Evolutionary conservation across 2,329 filamentous ascomycete species (phyloP).

Genomic region (Pyrenophora tritici-repentis): DNA sequence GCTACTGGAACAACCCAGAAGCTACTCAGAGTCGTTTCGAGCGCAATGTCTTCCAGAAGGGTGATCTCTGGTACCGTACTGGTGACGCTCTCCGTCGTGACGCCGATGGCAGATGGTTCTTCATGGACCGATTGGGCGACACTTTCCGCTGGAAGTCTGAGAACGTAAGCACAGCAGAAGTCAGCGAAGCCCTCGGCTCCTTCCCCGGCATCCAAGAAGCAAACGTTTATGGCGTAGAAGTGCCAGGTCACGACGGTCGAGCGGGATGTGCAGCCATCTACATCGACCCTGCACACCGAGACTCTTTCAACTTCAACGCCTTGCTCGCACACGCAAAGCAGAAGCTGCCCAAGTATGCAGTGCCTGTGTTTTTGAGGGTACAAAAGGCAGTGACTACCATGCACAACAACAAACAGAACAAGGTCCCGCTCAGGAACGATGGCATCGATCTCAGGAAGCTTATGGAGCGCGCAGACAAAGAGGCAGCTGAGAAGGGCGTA

Average conservation of each 20-base stretch:
- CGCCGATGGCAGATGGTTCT: slow-evolving; percentile 54
- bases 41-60: slow-evolving; percentile 53
- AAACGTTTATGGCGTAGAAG: slow-evolving; percentile 56
- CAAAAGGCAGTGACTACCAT: slow-evolving; percentile 64
- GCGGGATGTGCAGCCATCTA: slow-evolving; percentile 61
- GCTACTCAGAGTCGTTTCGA: slow-evolving; percentile 65
- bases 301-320: slow-evolving; percentile 57
- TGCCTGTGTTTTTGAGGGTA: slow-evolving; percentile 73
- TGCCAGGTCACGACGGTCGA: slow-evolving; percentile 58
- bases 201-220: slow-evolving; percentile 53
- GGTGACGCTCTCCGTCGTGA: slow-evolving; percentile 54
- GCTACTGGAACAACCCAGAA: slow-evolving; percentile 70
- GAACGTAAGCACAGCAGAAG: slow-evolving; percentile 56
- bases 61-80: slow-evolving; percentile 56
- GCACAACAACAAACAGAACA: slow-evolving; percentile 83
- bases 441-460: slow-evolving; percentile 64
- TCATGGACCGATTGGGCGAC: slow-evolving; percentile 55
- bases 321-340: slow-evolving; percentile 63
- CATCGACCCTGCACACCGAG: slow-evolving; percentile 56
- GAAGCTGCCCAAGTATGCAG: slow-evolving; percentile 72
- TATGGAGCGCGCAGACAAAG: slow-evolving; percentile 45
- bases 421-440: slow-evolving; percentile 69
- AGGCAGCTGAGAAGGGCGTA: slow-evolving; percentile 45
- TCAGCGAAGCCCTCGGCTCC: slow-evolving; percentile 52
- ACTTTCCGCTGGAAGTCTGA: slow-evolving; percentile 58